Evolutionary conservation across 305 asterid species (phyloP), one percentile per base, ranked within the genome.

Genomic region (Petunia hybrid): DNA sequence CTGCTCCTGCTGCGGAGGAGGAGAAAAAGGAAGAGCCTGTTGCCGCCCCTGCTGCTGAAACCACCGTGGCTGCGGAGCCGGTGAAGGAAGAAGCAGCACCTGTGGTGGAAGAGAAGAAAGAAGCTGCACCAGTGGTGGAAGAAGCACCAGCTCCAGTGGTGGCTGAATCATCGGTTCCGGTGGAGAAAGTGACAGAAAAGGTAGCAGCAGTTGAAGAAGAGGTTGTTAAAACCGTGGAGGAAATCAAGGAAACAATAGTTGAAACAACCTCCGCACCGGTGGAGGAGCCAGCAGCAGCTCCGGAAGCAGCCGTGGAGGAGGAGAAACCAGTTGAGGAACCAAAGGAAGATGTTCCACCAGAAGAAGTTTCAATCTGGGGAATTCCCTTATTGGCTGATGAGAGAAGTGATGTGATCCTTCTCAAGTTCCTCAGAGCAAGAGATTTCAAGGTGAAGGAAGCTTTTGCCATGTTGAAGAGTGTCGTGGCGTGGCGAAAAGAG

Each of bases 391-490:
- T 96, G 0, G 94, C 92, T 0, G 98, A 95, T 63, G 98, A 95
- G 71, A 87, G 83, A 78, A 92, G 92, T 35, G 99, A 96, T 51
- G 95, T 89, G 8, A 85, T 96, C 66, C 97, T 96, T 79, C 98
- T 96, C 40, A 96, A 96, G 65, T 94, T 96, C 90, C 84, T 96
- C 66, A 77, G 98, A 56, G 99, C 99, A 0, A 80, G 99, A 13
- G 99, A 96, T 68, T 96, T 96, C 80, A 94, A 93, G 62, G 98
- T 92, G 68, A 94, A 94, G 65, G 98, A 94, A 14, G 97, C 99
- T 4, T 87, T 96, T 3, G 46, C 94, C 70, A 96, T 96, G 99
- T 90, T 96, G 4, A 96, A 93, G 65, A 93, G 84, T 77, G 99
- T 96, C 14, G 97, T 92, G 5, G 88, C 97, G 12, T 96, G 99